Evolutionary conservation across 1,139 yeast genomes (phyloP).

Genomic region (Debaryomyces udenii): DNA sequence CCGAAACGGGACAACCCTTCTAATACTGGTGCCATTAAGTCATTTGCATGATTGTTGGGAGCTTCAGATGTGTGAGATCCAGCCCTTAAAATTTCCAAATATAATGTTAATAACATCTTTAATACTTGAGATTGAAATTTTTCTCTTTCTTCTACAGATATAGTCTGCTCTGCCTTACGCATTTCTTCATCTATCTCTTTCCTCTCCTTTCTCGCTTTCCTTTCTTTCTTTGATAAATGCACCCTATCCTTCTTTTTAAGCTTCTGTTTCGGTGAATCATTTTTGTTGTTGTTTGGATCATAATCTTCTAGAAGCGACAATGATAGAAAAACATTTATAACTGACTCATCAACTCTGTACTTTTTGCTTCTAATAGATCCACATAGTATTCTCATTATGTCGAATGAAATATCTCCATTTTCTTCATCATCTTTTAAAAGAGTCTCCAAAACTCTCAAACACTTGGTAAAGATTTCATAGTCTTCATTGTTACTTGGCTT

Average conservation of each 20-base stretch:
- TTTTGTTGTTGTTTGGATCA: slow-evolving; percentile 60
- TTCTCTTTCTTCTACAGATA: slow-evolving; percentile 86
- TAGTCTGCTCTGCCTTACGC: slow-evolving; percentile 82
- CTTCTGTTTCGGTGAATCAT: slow-evolving; percentile 46
- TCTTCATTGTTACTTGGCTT: slow-evolving; percentile 51
- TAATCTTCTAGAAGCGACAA: slow-evolving; percentile 78
- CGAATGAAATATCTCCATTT: slow-evolving; percentile 80
- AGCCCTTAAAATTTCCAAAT: slow-evolving; percentile 72
- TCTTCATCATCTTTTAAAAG: slow-evolving; percentile 70
- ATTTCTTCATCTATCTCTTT: slow-evolving; percentile 88
- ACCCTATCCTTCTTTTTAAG: slow-evolving; percentile 83
- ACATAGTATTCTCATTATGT: slow-evolving; percentile 64
- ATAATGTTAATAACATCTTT: slow-evolving; percentile 69
- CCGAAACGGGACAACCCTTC: slow-evolving; percentile 93
- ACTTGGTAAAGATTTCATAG: slow-evolving; percentile 54
- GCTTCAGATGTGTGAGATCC: slow-evolving; percentile 36
- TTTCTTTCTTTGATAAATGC: slow-evolving; percentile 84
- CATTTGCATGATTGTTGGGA: slow-evolving; percentile 49
- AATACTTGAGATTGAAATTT: slow-evolving; percentile 81
- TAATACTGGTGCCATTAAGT: slow-evolving; percentile 77
- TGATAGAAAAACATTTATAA: slow-evolving; percentile 71
- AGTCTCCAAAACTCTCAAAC: slow-evolving; percentile 67
- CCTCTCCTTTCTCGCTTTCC: slow-evolving; percentile 83
- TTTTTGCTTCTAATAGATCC: slow-evolving; percentile 75
- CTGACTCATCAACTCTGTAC: slow-evolving; percentile 82